Conservation (phyloP, 2,329 filamentous ascomycete genomes). For the Colletotrichum brevisporum region DNA sequence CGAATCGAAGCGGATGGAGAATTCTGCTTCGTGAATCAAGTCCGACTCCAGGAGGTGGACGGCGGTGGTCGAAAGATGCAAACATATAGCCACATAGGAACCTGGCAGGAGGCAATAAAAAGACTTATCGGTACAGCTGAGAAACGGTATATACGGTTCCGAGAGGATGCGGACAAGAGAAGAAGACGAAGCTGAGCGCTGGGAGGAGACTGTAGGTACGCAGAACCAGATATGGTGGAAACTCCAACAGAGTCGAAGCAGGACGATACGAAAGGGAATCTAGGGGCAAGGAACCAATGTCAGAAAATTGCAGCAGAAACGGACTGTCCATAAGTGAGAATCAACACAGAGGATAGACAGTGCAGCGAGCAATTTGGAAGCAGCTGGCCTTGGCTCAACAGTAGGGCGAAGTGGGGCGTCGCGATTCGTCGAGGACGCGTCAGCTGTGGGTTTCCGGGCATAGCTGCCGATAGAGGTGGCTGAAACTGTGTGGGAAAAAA, state of each 20-base stretch:
- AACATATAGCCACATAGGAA: constrained; percentile 26
- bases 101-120: constrained; percentile 24
- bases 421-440: constrained; percentile 14
- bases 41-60: neutral
- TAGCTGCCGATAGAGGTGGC: constrained; percentile 44
- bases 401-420: constrained; percentile 30
- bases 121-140: constrained; percentile 15
- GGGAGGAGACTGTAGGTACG: constrained; percentile 28
- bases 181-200: constrained; percentile 20
- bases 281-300: neutral
- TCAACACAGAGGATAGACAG: constrained; percentile 15
- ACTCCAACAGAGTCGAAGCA: constrained; percentile 8
- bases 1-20: constrained; percentile 7
- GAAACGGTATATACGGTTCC: constrained; percentile 10
- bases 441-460: constrained; percentile 26
- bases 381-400: constrained; percentile 28
- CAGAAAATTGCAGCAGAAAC: neutral
- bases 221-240: constrained; percentile 19
- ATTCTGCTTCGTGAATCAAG: constrained; percentile 4
- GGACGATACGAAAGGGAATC: constrained; percentile 16
- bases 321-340: constrained; percentile 20
- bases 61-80: constrained; percentile 20
- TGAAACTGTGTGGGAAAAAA: constrained; percentile 45
- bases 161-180: constrained; percentile 26
- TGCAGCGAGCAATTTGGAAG: constrained; percentile 8